Evolutionary conservation across 2,329 filamentous ascomycete species (phyloP).

Genomic region (Neodidymelliopsis sp.): DNA sequence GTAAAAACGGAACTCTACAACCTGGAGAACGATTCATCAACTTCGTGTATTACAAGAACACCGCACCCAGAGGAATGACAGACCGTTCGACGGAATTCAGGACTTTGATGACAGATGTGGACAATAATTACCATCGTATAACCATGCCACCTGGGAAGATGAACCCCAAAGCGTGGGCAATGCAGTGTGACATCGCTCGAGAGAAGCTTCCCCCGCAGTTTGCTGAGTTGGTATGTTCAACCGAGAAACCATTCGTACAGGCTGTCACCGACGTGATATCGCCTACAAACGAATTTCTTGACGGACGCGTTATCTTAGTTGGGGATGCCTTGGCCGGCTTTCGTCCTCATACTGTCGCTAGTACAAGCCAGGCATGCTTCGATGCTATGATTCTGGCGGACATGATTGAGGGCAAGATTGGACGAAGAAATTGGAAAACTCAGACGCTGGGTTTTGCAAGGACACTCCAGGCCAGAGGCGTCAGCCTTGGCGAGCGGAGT

Average conservation of each 20-base stretch:
- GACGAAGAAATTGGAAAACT: constrained; percentile 46
- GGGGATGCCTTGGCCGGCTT: constrained; percentile 58
- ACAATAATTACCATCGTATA: constrained; percentile 51
- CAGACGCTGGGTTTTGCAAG: constrained; percentile 48
- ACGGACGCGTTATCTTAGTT: constrained; percentile 55
- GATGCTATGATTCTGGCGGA: constrained; percentile 53
- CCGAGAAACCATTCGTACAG: constrained; percentile 55
- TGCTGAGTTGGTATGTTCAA: constrained; percentile 52
- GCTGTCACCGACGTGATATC: constrained; percentile 55
- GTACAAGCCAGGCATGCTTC: constrained; percentile 57
- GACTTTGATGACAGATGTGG: constrained; percentile 55
- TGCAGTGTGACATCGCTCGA: constrained; percentile 43
- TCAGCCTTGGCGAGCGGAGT: constrained; percentile 51
- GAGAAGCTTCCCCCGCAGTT: constrained; percentile 51
- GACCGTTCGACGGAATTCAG: constrained; percentile 50
- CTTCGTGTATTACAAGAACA: constrained; percentile 58
- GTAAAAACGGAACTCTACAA: constrained; percentile 49
- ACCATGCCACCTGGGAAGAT: constrained; percentile 56
- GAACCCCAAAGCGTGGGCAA: constrained; percentile 49
- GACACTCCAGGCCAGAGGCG: constrained; percentile 49
- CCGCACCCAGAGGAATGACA: constrained; percentile 32
- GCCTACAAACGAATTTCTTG: constrained; percentile 48
- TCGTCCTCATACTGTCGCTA: constrained; percentile 56
- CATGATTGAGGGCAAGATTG: constrained; percentile 50
- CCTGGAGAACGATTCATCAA: constrained; percentile 55